These are phyloP conservation scores for Gymnopus androsaceus DNA, from an alignment of 1,284 basidiomycete species.

Conservation along the genomic window DNA sequence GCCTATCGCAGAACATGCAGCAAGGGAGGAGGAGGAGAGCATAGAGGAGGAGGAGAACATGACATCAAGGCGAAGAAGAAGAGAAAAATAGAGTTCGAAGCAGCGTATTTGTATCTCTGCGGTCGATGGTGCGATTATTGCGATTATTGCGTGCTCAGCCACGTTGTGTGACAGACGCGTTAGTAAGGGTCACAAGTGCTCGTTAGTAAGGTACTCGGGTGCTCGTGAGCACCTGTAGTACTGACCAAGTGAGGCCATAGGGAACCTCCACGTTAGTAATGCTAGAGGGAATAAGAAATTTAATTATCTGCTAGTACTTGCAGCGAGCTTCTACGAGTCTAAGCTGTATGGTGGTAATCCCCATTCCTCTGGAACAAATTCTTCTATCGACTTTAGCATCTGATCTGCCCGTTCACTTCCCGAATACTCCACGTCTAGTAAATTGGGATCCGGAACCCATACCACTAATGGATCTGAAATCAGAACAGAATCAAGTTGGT, in stretches of 20 bases:
- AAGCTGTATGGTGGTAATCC: slow-evolving; percentile 75
- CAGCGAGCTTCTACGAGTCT: neutral
- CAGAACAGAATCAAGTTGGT: neutral
- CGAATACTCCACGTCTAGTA: slow-evolving; percentile 52
- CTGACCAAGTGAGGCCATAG: too few relatives aligned
- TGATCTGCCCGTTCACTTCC: slow-evolving; percentile 54
- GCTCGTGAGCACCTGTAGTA: too few relatives aligned
- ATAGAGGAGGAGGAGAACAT: neutral
- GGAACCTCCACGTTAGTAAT: too few relatives aligned
- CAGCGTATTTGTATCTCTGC: slow-evolving; percentile 28
- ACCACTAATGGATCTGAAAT: slow-evolving; percentile 48
- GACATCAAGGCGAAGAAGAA: neutral
- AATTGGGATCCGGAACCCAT: slow-evolving; percentile 75
- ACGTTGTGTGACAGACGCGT: too few relatives aligned
- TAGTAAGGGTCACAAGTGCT: too few relatives aligned
- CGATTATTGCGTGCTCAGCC: slow-evolving; percentile 43
- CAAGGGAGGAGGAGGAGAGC: neutral
- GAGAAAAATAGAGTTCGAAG: neutral
- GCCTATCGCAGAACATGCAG: neutral
- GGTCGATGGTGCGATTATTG: slow-evolving; percentile 39
- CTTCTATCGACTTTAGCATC: slow-evolving; percentile 57
- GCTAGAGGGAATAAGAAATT: too few relatives aligned
- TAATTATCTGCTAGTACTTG: too few relatives aligned
- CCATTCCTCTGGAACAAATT: slow-evolving; percentile 75
- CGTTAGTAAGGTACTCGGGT: too few relatives aligned